Evolutionary conservation across 495 filamentous ascomycete species (phyloP).

Genomic region (Patellaria atrata): DNA sequence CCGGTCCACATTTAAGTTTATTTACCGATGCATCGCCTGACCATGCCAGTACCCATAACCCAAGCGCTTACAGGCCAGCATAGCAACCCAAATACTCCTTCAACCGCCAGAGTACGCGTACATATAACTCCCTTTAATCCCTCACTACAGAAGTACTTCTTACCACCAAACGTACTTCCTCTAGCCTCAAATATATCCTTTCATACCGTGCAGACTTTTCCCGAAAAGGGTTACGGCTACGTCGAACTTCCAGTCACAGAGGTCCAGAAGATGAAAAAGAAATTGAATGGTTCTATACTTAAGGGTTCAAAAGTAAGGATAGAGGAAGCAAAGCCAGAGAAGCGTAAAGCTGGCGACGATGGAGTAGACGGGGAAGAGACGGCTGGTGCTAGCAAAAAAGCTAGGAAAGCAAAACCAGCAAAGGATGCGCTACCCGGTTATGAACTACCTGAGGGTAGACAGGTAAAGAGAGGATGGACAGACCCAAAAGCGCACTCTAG

Average conservation of each 20-base stretch:
- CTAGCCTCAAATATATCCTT: slow-evolving; percentile 69
- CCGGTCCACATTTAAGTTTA: too few species aligned
- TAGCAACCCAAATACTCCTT: too few species aligned
- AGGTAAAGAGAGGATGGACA: slow-evolving; percentile 86
- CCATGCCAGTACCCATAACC: too few species aligned
- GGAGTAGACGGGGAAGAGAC: slow-evolving; percentile 25
- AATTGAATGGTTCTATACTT: slow-evolving; percentile 76
- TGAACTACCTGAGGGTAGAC: slow-evolving; percentile 55
- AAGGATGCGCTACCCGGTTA: slow-evolving; percentile 51
- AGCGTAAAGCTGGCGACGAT: slow-evolving; percentile 8
- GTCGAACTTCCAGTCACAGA: slow-evolving; percentile 65
- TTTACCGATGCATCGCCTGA: too few species aligned
- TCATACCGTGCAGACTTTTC: slow-evolving; percentile 70
- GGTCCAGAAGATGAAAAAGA: slow-evolving; percentile 79
- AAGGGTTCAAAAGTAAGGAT: slow-evolving; percentile 76
- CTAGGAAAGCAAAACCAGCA: slow-evolving; percentile 44
- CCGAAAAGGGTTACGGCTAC: slow-evolving; percentile 81
- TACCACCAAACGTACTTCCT: slow-evolving; percentile 51
- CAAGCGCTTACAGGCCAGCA: too few species aligned
- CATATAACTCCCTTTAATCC: slow-evolving; percentile 77
- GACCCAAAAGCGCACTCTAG: slow-evolving; percentile 41
- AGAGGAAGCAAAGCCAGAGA: slow-evolving; percentile 56
- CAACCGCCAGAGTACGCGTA: slow-evolving; percentile 48
- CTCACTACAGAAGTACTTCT: slow-evolving; percentile 49
- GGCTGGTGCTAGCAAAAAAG: slow-evolving; percentile 26